Percentiles rank a stretch among this genome's conserved stretches.
Evolutionary conservation across 2,329 filamentous ascomycete species (phyloP).

Genomic region (Xylaria sp.): DNA sequence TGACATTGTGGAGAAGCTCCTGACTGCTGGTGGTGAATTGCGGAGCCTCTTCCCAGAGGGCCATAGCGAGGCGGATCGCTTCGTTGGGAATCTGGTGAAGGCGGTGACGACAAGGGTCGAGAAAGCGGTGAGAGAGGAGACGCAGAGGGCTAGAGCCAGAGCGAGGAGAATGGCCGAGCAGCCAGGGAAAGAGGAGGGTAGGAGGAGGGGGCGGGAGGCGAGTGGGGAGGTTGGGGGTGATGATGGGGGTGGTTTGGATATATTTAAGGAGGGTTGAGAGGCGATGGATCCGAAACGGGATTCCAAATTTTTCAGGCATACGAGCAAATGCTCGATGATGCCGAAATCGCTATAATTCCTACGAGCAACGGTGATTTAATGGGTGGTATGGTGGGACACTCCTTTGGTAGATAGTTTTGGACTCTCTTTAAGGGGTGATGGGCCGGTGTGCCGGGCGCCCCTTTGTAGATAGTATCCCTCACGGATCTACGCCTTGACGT

Average conservation of each 20-base stretch:
- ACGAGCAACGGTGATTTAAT: too few species aligned
- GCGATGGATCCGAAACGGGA: too few species aligned
- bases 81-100: background rate
- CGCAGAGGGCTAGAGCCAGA: background rate
- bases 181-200: background rate
- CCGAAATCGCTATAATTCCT: too few species aligned
- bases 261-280: too few species aligned
- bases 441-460: too few species aligned
- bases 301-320: too few species aligned
- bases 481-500: background rate
- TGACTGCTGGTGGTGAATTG: background rate
- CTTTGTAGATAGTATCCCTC: background rate
- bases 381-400: background rate
- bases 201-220: background rate
- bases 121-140: background rate
- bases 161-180: background rate
- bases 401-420: background rate
- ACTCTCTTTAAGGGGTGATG: too few species aligned
- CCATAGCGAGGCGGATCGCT: background rate
- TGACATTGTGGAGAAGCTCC: background rate
- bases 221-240: background rate
- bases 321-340: too few species aligned
- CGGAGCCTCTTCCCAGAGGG: background rate
- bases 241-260: too few species aligned
- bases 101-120: background rate